Evolutionary conservation across 441 rosid species (phyloP), one percentile per base, ranked within the genome.

Genomic region (Euphorbia schlechtendalii): DNA sequence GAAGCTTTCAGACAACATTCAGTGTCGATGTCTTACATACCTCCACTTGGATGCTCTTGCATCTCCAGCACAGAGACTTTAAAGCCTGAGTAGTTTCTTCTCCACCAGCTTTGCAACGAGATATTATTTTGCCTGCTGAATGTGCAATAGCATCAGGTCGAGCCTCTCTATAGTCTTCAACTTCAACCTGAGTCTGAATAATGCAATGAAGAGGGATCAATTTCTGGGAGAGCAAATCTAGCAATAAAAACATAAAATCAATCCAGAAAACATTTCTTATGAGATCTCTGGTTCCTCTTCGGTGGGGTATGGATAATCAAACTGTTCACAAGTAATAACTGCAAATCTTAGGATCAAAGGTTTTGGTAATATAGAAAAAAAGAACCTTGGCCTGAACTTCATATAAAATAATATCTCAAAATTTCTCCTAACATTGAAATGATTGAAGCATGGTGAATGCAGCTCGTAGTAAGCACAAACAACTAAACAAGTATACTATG

Each of bases 41-140:
- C 96, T 91, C 98, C 28, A 85, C 96, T 77, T 81, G 96, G 61
- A 94, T 78, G 61, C 92, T 84, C 75, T 86, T 89, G 66, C 81
- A 78, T 81, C 90, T 86, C 83, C 88, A 91, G 74, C 98, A 89
- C 56, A 94, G 67, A 66, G 96, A 86, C 68, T 72, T 85, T 56
- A 94, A 82, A 43, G 96, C 92, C 73, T 85, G 80, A 0, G 72
- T 71, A 41, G 83, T 73, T 66, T 81, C 83, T 65, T 86, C 92
- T 67, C 90, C 88, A 46, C 77, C 81, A 62, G 85, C 87, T 78
- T 91, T 88, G 56, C 89, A 66, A 11, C 78, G 88, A 70, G 88
- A 78, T 66, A 91, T 75, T 59, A 91, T 91, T 69, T 78, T 86
- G 72, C 81, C 79, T 25, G 96, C 84, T 11, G 82, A 79, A 61